A percentile compares a stretch with the other conserved stretches of the same genome.
These are phyloP conservation scores for Saccharomycopsis javanensis DNA, from an alignment of 805 yeast genomes.

Conservation along the genomic window DNA sequence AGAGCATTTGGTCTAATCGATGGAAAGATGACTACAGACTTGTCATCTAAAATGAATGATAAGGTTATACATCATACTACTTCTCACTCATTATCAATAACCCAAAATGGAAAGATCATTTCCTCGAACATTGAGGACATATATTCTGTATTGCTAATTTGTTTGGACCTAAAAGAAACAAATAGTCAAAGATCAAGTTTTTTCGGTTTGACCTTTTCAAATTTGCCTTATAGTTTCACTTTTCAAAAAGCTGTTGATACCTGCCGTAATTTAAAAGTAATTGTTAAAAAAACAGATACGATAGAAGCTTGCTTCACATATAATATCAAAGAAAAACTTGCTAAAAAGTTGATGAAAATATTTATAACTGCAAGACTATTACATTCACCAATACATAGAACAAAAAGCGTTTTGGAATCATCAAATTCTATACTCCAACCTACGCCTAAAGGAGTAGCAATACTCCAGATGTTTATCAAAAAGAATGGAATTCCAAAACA, in stretches of 20 bases:
- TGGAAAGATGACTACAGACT: neutral
- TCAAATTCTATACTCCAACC: constrained; percentile 57
- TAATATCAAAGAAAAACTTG: constrained; percentile 41
- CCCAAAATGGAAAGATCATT: constrained; percentile 2
- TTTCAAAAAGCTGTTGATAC: constrained; percentile 39
- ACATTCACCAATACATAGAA: constrained; percentile 70
- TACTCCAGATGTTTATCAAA: constrained; percentile 51
- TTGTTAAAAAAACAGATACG: constrained; percentile 34
- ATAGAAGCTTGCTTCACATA: constrained; percentile 49
- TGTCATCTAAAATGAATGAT: neutral
- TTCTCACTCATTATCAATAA: neutral
- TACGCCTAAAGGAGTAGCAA: constrained; percentile 81
- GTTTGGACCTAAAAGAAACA: constrained; percentile 8
- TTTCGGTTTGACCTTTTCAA: constrained; percentile 24
- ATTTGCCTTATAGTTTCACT: constrained; percentile 43
- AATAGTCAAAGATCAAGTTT: neutral
- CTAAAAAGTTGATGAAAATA: constrained; percentile 34
- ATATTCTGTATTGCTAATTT: constrained; percentile 11
- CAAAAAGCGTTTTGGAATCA: constrained; percentile 30
- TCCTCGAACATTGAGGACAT: constrained; percentile 8
- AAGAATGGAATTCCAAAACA: constrained; percentile 40
- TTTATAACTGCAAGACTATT: constrained; percentile 55
- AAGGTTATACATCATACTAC: neutral
- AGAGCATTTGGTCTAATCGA: no score
- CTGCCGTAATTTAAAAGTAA: constrained; percentile 42